phyloP scores from a whole-genome alignment of 495 filamentous ascomycete species.

The Neurospora discreta region DNA sequence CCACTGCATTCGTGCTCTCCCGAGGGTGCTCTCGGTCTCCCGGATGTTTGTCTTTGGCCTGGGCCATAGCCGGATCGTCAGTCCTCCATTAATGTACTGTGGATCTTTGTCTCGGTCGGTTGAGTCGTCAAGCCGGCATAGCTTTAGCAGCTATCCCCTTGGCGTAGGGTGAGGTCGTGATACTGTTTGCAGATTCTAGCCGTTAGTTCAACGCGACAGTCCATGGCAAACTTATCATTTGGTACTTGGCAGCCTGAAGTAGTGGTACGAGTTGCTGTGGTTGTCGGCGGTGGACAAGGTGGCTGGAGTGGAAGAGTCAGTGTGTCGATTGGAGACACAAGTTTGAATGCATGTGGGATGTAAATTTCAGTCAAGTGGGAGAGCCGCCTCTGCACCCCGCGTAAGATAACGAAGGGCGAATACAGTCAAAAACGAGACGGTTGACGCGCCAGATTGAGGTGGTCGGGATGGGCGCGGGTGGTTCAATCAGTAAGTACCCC shows the following conservation, averaged over 20 bases:
- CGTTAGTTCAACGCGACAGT: neutral
- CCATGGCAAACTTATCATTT: fast-evolving
- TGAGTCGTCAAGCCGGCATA: neutral
- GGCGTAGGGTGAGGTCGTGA: neutral
- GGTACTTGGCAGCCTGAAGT: neutral
- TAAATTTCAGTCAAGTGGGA: too few species aligned
- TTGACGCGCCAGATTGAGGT: neutral
- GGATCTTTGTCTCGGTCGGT: neutral
- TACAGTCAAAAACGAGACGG: too few species aligned
- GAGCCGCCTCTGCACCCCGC: too few species aligned
- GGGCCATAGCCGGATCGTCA: too few species aligned
- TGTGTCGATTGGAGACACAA: neutral
- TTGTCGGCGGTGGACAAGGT: neutral
- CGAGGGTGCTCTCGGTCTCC: neutral
- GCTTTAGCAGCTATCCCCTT: too few species aligned
- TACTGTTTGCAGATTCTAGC: neutral
- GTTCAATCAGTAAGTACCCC: neutral
- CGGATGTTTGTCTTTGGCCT: neutral
- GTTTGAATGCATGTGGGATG: neutral
- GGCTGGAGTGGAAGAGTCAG: too few species aligned
- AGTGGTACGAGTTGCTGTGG: neutral
- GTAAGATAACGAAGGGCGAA: too few species aligned
- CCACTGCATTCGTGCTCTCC: neutral
- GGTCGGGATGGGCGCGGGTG: neutral
- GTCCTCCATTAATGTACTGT: neutral